phyloP scores from a whole-genome alignment of 2,329 filamentous ascomycete genomes.

The Podosphaera fusca region DNA sequence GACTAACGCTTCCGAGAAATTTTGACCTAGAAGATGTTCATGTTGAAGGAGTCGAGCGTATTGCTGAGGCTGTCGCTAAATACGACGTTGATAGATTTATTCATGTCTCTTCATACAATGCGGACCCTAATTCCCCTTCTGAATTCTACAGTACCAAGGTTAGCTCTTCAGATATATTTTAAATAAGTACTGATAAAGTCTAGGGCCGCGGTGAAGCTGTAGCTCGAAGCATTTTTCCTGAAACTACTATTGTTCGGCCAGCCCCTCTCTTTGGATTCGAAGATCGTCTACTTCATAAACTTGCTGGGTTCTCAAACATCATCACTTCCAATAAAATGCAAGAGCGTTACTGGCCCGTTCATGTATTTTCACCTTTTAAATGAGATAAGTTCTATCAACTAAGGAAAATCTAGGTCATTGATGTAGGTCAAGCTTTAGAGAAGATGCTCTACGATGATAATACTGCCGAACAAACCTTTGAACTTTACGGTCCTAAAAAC shows the following conservation, averaged over 20 bases:
- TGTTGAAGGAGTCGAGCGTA: slow-evolving; percentile 75
- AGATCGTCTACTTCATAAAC: slow-evolving; percentile 69
- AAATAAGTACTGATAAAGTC: background rate
- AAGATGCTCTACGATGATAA: slow-evolving; percentile 75
- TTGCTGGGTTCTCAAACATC: slow-evolving; percentile 59
- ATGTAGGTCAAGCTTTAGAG: slow-evolving; percentile 76
- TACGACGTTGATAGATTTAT: slow-evolving; percentile 96
- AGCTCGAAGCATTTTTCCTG: slow-evolving; percentile 73
- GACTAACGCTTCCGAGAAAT: slow-evolving; percentile 35
- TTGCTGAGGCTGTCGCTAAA: slow-evolving; percentile 83
- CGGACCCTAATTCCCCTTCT: slow-evolving; percentile 52
- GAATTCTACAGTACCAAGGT: slow-evolving; percentile 87
- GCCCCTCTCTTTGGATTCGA: slow-evolving; percentile 90
- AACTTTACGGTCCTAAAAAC: slow-evolving; percentile 82
- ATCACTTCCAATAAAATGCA: slow-evolving; percentile 86
- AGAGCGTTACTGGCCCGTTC: slow-evolving; percentile 75
- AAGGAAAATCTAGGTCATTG: slow-evolving; percentile 38
- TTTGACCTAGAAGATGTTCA: slow-evolving; percentile 85
- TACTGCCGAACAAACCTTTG: slow-evolving; percentile 75
- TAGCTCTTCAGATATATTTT: slow-evolving; percentile 5
- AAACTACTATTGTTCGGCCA: slow-evolving; percentile 89
- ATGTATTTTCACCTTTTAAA: slow-evolving; percentile 29
- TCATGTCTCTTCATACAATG: slow-evolving; percentile 90
- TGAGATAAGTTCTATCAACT: background rate
- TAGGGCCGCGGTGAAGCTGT: slow-evolving; percentile 61